A percentile compares a stretch with the other conserved stretches of the same genome.
These are phyloP conservation scores for Colletotrichum navitas DNA, from an alignment of 2,329 filamentous ascomycete genomes.

Conservation along the genomic window DNA sequence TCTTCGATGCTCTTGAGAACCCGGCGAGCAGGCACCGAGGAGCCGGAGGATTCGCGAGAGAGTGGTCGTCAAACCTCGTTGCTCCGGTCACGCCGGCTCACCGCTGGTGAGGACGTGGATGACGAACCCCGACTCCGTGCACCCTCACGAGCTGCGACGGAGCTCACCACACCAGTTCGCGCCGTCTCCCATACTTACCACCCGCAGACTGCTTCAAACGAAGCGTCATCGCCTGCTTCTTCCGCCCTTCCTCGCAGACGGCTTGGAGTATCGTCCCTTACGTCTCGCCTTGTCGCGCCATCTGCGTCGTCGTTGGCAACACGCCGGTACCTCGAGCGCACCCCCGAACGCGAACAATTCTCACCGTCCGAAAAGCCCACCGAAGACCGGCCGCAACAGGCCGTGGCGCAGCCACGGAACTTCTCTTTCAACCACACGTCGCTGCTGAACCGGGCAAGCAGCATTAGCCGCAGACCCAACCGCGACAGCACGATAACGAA, in stretches of 20 bases:
- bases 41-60: slow-evolving; percentile 60
- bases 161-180: slow-evolving; percentile 57
- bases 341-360: slow-evolving; percentile 56
- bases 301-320: slow-evolving; percentile 54
- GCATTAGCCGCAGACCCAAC: slow-evolving; percentile 58
- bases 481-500: slow-evolving; percentile 59
- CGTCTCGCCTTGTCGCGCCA: slow-evolving; percentile 59
- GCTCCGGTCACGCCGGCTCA: slow-evolving; percentile 60
- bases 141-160: slow-evolving; percentile 70
- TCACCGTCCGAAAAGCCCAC: slow-evolving; percentile 52
- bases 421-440: slow-evolving; percentile 59
- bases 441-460: slow-evolving; percentile 59
- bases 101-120: slow-evolving; percentile 60
- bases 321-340: slow-evolving; percentile 64
- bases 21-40: slow-evolving; percentile 61
- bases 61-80: slow-evolving; percentile 60
- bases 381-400: slow-evolving; percentile 56
- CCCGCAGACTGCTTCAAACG: slow-evolving; percentile 31
- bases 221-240: slow-evolving; percentile 51
- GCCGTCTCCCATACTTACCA: slow-evolving; percentile 55
- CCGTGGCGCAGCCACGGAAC: slow-evolving; percentile 50
- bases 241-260: slow-evolving; percentile 67
- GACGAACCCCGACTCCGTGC: slow-evolving; percentile 64
- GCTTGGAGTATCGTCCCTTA: slow-evolving; percentile 62
- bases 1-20: slow-evolving; percentile 62